A percentile compares a stretch with the other conserved stretches of the same genome.
Conservation (phyloP, 225 moss, liverwort and hornwort genomes). For the Climacium dendroides region DNA sequence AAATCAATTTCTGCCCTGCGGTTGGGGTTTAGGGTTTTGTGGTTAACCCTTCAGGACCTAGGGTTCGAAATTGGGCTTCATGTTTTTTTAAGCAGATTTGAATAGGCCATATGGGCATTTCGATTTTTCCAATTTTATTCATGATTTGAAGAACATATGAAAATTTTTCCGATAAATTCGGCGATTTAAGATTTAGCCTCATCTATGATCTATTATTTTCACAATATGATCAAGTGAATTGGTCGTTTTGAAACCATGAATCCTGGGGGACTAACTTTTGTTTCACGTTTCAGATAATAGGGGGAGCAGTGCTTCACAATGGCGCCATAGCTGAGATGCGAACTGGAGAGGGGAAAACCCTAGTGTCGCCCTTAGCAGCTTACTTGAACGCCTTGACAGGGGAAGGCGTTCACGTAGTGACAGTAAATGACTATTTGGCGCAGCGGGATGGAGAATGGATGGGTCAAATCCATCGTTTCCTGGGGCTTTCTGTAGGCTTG, state of each 20-base stretch:
- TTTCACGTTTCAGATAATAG: constrained; percentile 52
- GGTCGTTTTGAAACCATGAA: neutral
- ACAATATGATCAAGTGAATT: neutral
- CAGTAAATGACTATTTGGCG: constrained; percentile 92
- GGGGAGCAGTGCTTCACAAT: constrained; percentile 95
- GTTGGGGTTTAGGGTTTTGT: neutral
- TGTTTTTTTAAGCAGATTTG: neutral
- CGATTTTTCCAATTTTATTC: neutral
- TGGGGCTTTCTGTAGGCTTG: constrained; percentile 89
- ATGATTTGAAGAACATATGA: neutral
- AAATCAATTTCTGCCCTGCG: neutral
- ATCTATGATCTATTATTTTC: neutral
- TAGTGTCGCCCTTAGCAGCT: constrained; percentile 94
- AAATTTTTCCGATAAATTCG: neutral
- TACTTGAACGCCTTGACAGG: constrained; percentile 88
- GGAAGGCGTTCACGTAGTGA: constrained; percentile 89
- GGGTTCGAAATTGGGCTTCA: neutral
- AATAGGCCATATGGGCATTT: neutral
- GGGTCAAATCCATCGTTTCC: constrained; percentile 91
- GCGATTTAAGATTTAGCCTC: neutral
- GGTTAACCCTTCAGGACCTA: neutral
- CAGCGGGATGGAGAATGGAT: constrained; percentile 97
- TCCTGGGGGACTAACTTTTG: neutral
- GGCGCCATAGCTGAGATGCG: constrained; percentile 99
- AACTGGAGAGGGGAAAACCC: constrained; percentile 94